These are phyloP conservation scores for Tetrahymena elliotti DNA, from an alignment of 73 alveolate species.

Conservation along the genomic window DNA sequence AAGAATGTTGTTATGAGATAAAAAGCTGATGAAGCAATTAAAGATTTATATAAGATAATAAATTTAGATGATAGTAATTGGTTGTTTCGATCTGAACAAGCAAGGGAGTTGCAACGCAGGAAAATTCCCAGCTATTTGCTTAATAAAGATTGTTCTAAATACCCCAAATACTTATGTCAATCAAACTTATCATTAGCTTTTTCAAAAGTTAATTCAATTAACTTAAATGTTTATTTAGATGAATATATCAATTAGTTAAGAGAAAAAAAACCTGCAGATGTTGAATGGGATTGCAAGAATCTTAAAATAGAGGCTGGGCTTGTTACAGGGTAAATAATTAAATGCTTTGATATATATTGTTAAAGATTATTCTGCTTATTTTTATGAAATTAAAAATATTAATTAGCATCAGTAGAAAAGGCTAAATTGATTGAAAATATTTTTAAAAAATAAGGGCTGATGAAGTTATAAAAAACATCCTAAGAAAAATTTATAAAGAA, in stretches of 20 bases:
- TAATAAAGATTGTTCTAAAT: conserved; percentile 27
- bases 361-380: no score
- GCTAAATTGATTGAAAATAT: neutral
- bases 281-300: neutral
- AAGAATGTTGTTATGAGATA: neutral
- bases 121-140: conserved; percentile 29
- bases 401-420: no score
- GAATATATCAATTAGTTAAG: conserved; percentile 30
- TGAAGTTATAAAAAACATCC: conserved; percentile 58
- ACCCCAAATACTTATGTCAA: conserved; percentile 32
- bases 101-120: conserved; percentile 8
- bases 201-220: conserved; percentile 49
- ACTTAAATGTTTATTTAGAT: conserved; percentile 46
- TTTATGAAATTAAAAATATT: no score
- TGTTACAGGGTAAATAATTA: conserved; percentile 20
- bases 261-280: neutral
- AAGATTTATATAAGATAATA: neutral
- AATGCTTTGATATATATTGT: no score
- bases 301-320: conserved; percentile 24
- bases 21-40: conserved; percentile 7
- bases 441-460: conserved; percentile 8
- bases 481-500: conserved; percentile 15
- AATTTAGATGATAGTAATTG: conserved; percentile 3
- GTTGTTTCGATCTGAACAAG: conserved; percentile 23
- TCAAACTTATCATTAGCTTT: conserved; percentile 66